phyloP scores from a whole-genome alignment of 2,329 filamentous ascomycete species.

The Epichloe elymi region DNA sequence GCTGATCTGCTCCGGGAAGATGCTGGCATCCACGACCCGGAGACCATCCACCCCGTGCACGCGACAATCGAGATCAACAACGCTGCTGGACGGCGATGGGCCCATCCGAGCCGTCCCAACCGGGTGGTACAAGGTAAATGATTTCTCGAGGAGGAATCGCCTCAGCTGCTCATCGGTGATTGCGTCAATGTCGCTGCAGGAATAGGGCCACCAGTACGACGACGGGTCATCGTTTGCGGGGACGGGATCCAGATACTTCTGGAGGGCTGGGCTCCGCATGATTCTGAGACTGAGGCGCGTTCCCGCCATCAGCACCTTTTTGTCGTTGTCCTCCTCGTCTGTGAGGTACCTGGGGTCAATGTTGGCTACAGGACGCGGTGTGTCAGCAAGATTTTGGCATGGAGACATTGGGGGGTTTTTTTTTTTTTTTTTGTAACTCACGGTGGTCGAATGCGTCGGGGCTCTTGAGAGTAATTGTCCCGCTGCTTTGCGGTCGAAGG shows the following conservation, averaged over 20 bases:
- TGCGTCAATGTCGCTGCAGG: conserved; percentile 8
- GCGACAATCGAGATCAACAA: conserved; percentile 36
- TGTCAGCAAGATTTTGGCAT: background rate
- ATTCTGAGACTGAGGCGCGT: conserved; percentile 9
- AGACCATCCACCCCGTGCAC: conserved; percentile 39
- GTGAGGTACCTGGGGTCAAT: conserved; percentile 11
- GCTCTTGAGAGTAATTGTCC: conserved; percentile 8
- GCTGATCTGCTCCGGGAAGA: conserved; percentile 30
- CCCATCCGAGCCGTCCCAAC: conserved; percentile 11
- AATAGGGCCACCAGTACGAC: conserved; percentile 12
- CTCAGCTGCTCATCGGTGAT: conserved; percentile 11
- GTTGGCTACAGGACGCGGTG: conserved; percentile 5
- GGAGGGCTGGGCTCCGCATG: conserved; percentile 5
- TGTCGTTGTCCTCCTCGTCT: conserved; percentile 10
- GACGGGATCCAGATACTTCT: conserved; percentile 8
- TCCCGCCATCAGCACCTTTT: conserved; percentile 9
- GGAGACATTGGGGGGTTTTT: accelerated
- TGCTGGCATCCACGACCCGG: conserved; percentile 44
- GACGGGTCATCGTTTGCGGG: conserved; percentile 5
- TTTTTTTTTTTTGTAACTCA: conserved; percentile 1
- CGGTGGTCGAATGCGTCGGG: conserved; percentile 10
- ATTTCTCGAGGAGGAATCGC: conserved; percentile 7
- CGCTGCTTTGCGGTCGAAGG: conserved; percentile 9
- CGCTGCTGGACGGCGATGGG: conserved; percentile 5
- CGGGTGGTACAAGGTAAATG: conserved; percentile 11